Percentiles rank a stretch among this genome's conserved stretches.
Conservation (phyloP, 2,329 filamentous ascomycete species). For the Microcera coccophila region DNA sequence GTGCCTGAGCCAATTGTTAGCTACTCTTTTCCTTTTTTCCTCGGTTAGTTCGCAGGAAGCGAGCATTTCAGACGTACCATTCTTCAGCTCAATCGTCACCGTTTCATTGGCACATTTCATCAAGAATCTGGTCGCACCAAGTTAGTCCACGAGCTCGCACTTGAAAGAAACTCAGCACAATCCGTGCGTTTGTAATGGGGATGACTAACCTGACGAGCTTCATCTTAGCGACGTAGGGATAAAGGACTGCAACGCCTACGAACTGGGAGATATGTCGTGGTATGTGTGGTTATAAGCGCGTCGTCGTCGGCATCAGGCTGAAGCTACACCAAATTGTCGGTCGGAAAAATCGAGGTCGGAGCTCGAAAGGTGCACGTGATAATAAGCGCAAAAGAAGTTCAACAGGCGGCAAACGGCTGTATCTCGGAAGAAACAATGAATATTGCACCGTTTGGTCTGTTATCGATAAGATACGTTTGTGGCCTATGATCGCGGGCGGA, state of each 20-base stretch:
- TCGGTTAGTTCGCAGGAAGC: not conserved
- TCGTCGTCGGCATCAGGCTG: conserved; percentile 27
- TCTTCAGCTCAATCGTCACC: conserved; percentile 97
- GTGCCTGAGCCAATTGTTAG: conserved; percentile 58
- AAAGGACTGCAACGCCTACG: conserved; percentile 8
- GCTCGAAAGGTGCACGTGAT: conserved; percentile 23
- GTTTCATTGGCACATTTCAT: conserved; percentile 99
- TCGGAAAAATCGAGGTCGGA: conserved; percentile 31
- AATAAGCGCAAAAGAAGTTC: not conserved
- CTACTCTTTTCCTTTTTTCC: not conserved
- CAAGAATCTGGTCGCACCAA: conserved; percentile 65
- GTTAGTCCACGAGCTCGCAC: conserved; percentile 25
- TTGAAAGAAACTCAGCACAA: conserved; percentile 20
- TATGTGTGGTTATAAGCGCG: conserved; percentile 14
- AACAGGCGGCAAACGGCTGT: not conserved
- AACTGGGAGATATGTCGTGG: conserved; percentile 6
- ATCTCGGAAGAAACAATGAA: no score
- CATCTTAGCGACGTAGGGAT: conserved; percentile 56
- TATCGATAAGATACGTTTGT: conserved; percentile 25
- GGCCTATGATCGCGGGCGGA: conserved; percentile 14
- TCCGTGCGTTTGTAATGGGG: conserved; percentile 10
- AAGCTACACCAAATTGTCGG: conserved; percentile 29
- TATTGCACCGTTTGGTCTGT: no score
- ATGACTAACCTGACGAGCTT: conserved; percentile 87
- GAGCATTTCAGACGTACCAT: no score